A percentile compares a stretch with the other conserved stretches of the same genome.
These are phyloP conservation scores for Citrus glauca DNA, from an alignment of 345 rosid genomes.

Conservation along the genomic window DNA sequence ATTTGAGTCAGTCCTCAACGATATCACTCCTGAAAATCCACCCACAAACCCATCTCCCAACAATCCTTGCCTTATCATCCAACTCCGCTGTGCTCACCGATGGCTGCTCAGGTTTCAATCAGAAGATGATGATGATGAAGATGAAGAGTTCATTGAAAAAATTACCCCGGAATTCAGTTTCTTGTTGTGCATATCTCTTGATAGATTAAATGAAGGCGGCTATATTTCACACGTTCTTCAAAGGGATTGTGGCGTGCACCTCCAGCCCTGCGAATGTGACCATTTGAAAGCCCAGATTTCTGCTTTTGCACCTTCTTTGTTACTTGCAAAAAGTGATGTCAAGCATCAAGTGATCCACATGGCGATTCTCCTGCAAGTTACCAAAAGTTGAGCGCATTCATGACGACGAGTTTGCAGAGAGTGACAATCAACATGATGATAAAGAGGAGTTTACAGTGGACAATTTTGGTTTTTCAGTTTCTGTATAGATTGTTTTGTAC, in stretches of 20 bases:
- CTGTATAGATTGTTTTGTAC: too few species aligned
- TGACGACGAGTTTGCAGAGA: not conserved
- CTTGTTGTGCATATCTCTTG: not conserved
- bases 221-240: not conserved
- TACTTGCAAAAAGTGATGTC: not conserved
- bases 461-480: too few species aligned
- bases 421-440: not conserved
- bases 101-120: not conserved
- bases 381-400: not conserved
- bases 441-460: too few species aligned
- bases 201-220: not conserved
- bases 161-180: not conserved
- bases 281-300: not conserved
- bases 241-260: not conserved
- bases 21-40: not conserved
- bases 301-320: not conserved
- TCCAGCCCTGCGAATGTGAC: not conserved
- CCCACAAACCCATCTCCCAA: not conserved
- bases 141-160: not conserved
- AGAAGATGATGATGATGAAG: not conserved
- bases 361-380: not conserved
- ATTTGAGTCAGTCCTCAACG: not conserved
- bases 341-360: not conserved
- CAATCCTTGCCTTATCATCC: not conserved
- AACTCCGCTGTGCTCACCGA: not conserved